These are phyloP conservation scores for Starmerella vitae DNA, from an alignment of 805 yeast species.

Conservation along the genomic window DNA sequence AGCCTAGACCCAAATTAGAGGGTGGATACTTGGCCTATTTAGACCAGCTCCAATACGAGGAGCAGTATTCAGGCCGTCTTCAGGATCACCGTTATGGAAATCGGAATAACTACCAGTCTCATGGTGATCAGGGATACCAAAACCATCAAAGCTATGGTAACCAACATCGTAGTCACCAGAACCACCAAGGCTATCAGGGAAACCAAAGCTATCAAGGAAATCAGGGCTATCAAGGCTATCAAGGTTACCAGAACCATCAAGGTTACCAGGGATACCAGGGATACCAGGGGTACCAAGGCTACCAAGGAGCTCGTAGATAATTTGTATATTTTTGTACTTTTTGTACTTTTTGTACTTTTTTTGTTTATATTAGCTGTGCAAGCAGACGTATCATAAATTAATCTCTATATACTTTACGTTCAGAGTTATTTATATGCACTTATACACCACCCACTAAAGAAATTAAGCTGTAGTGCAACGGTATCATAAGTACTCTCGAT, in stretches of 20 bases:
- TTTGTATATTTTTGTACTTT: too few relatives aligned
- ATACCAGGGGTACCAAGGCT: constrained; percentile 11
- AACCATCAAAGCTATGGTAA: constrained; percentile 16
- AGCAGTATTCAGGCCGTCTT: constrained; percentile 7
- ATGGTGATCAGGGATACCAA: constrained; percentile 10
- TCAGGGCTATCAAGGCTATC: constrained; percentile 19
- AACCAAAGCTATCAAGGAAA: constrained; percentile 14
- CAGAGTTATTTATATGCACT: too few relatives aligned
- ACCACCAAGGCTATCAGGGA: constrained; percentile 9
- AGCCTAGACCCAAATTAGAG: constrained; percentile 13
- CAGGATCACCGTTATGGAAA: too few relatives aligned
- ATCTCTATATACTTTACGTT: too few relatives aligned
- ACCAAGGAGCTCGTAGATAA: too few relatives aligned
- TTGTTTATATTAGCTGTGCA: too few relatives aligned
- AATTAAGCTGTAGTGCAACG: background rate
- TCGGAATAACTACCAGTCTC: too few relatives aligned
- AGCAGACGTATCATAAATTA: too few relatives aligned
- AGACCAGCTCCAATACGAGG: constrained; percentile 6
- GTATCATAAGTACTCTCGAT: constrained; percentile 16
- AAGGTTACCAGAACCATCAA: constrained; percentile 15
- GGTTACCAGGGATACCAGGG: constrained; percentile 12
- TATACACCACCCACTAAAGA: too few relatives aligned
- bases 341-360: too few relatives aligned
- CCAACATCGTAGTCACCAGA: constrained; percentile 14
- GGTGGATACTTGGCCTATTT: constrained; percentile 20